Evolutionary conservation across 225 moss, liverwort and hornwort species (phyloP).

Genomic region (Takakia lepidozioides): DNA sequence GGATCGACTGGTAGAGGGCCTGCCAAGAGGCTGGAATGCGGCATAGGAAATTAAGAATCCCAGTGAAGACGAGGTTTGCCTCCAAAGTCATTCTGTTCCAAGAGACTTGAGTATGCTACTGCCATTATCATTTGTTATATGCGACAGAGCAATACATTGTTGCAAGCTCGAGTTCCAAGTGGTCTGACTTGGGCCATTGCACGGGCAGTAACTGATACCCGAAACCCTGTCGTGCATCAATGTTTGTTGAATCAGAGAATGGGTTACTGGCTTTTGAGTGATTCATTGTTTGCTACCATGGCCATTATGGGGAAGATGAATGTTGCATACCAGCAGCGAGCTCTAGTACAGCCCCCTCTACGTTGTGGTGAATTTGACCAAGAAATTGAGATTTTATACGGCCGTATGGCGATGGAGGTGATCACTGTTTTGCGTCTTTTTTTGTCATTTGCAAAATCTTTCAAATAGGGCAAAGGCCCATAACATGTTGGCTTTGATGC

Average conservation of each 20-base stretch:
- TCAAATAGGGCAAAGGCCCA: not conserved
- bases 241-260: not conserved
- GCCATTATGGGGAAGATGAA: constrained; percentile 2
- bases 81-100: constrained; percentile 2
- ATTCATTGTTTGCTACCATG: not conserved
- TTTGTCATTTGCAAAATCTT: not conserved
- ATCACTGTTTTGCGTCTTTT: not conserved
- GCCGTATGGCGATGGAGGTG: not conserved
- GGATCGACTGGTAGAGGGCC: not conserved
- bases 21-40: not conserved
- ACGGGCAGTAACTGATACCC: not conserved
- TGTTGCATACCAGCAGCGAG: not conserved
- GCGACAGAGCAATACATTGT: not conserved
- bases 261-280: not conserved
- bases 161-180: not conserved
- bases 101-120: constrained; percentile 2
- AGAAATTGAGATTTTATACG: not conserved
- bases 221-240: not conserved
- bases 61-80: not conserved
- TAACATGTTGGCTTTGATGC: not conserved
- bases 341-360: not conserved
- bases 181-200: not conserved
- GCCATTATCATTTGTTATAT: not conserved
- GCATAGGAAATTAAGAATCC: not conserved
- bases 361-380: not conserved